Base-by-base conservation (phyloP, 257 asterid species). In the Fraxinus cuspidata region DNA sequence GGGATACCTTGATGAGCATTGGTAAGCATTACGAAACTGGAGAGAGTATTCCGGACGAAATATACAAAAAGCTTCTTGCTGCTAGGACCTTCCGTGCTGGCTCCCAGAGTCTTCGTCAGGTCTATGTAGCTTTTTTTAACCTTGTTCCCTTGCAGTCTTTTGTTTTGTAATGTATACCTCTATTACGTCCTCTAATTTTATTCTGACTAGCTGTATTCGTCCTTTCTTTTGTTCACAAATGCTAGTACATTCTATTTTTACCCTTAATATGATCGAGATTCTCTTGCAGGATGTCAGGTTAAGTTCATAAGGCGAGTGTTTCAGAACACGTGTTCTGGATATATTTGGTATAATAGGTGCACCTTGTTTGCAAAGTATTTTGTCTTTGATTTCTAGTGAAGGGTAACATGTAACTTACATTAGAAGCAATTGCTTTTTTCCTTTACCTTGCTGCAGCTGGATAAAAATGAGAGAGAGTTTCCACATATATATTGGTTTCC, bases 31-130 rank as follows among this genome's bases (percentile, higher is more conserved):
- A 93, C 80, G 98, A 92, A 88, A 90, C 98, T 68, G 99, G 94
- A 78, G 96, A 96, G 85, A 79, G 83, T 79, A 91, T 96, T 80
- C 99, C 98, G 18, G 97, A 96, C 81, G 97, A 82, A 77, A 88
- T 93, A 77, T 96, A 96, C 84, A 58, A 86, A 83, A 96, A 89
- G 90, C 98, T 96, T 87, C 99, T 96, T 79, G 97, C 98, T 78
- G 98, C 99, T 21, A 90, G 97, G 87, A 96, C 99, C 49, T 96
- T 87, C 86, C 98, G 97, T 78, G 97, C 99, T 71, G 99, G 99
- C 75, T 88, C 99, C 81, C 69, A 79, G 37, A 93, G 94, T 84
- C 99, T 96, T 78, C 90, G 97, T 81, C 99, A 96, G 98, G 99
- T 93, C 71, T 66, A 87, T 40, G 71, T 77, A 65, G 34, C 69